A percentile compares a stretch with the other conserved stretches of the same genome.
phyloP scores from a whole-genome alignment of 2,329 filamentous ascomycete genomes.

The Aureobasidium sp. region DNA sequence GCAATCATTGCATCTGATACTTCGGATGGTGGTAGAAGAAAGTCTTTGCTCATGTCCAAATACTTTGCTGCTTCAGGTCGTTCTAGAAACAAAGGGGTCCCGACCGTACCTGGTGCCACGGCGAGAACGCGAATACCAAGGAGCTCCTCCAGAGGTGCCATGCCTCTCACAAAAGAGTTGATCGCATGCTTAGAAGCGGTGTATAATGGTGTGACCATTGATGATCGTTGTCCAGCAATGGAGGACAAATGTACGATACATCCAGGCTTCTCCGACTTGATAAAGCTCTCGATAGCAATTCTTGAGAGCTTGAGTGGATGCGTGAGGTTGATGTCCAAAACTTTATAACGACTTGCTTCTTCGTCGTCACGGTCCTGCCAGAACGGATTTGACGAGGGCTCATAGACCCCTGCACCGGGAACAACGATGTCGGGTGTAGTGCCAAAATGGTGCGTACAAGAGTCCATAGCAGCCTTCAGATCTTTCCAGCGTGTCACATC shows the following conservation, averaged over 20 bases:
- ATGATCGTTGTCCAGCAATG: constrained; percentile 37
- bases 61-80: constrained; percentile 52
- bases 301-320: constrained; percentile 43
- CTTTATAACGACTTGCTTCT: constrained; percentile 29
- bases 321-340: constrained; percentile 42
- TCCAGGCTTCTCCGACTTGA: constrained; percentile 35
- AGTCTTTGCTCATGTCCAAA: constrained; percentile 36
- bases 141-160: constrained; percentile 42
- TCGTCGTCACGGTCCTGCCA: constrained; percentile 35
- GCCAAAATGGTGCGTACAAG: constrained; percentile 43
- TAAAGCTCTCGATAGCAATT: constrained; percentile 40
- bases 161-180: constrained; percentile 42
- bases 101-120: constrained; percentile 54
- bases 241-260: constrained; percentile 38
- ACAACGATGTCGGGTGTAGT: constrained; percentile 41
- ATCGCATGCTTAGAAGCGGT: constrained; percentile 41
- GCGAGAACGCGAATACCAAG: constrained; percentile 52
- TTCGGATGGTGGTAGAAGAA: constrained; percentile 54
- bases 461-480: constrained; percentile 42
- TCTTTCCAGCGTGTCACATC: constrained; percentile 45
- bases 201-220: constrained; percentile 37
- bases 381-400: constrained; percentile 42
- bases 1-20: constrained; percentile 53
- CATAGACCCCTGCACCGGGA: constrained; percentile 42
- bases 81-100: constrained; percentile 55